A percentile compares a stretch with the other conserved stretches of the same genome.
Evolutionary conservation across 2,329 filamentous ascomycete species (phyloP).

Genomic region (Capronia coronata): DNA sequence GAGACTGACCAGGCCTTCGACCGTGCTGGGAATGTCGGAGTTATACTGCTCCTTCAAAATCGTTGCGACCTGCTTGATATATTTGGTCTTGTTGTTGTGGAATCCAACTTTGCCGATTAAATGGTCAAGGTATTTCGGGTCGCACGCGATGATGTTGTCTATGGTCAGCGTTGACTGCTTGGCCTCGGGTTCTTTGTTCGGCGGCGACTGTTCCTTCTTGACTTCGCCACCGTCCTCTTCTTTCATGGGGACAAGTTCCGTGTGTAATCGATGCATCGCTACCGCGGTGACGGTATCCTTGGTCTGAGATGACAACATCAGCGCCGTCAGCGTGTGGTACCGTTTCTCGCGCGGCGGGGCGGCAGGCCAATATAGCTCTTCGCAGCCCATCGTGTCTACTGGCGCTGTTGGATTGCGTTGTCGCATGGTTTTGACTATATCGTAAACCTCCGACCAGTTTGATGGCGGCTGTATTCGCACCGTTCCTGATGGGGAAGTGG

Average conservation of each 20-base stretch:
- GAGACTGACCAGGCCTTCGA: constrained; percentile 66
- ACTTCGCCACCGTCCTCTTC: constrained; percentile 24
- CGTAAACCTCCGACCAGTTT: constrained; percentile 80
- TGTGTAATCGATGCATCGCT: constrained; percentile 72
- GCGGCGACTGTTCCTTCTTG: background rate
- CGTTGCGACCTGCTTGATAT: constrained; percentile 66
- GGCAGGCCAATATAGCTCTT: constrained; percentile 40
- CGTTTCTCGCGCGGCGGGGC: constrained; percentile 53
- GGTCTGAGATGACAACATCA: constrained; percentile 90
- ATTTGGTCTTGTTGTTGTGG: constrained; percentile 88
- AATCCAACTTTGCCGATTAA: constrained; percentile 83
- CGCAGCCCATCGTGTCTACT: constrained; percentile 97
- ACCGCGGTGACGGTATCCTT: constrained; percentile 86
- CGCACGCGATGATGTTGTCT: constrained; percentile 67
- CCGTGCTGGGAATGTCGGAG: constrained; percentile 73
- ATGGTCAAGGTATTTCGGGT: constrained; percentile 60
- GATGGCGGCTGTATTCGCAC: constrained; percentile 54
- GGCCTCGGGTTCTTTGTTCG: constrained; percentile 21
- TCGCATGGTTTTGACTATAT: constrained; percentile 69
- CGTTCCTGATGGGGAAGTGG: constrained; percentile 35
- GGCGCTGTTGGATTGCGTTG: constrained; percentile 62
- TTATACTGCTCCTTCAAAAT: constrained; percentile 64
- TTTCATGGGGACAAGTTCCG: constrained; percentile 50
- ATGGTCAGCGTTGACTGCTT: constrained; percentile 55
- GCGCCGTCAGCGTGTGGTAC: constrained; percentile 76